These are phyloP conservation scores for Dictyophora rubrovolvata DNA, from an alignment of 768 basidiomycete genomes.

Conservation along the genomic window DNA sequence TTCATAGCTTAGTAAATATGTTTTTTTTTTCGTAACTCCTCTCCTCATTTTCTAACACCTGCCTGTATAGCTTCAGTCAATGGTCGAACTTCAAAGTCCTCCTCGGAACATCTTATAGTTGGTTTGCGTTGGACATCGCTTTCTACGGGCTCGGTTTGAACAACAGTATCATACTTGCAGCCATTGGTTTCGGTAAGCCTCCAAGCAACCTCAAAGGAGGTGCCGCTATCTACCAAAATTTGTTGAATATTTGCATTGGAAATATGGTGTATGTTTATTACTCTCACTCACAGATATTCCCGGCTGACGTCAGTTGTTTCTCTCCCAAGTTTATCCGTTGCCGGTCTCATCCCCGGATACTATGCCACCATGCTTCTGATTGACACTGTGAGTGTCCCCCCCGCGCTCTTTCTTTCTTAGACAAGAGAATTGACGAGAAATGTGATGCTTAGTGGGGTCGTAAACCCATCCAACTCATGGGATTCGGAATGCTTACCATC, in stretches of 20 bases:
- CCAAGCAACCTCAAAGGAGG: slow-evolving; percentile 19
- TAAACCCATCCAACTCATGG: slow-evolving; percentile 74
- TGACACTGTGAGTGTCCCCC: slow-evolving; percentile 28
- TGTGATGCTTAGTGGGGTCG: slow-evolving; percentile 48
- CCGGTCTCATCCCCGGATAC: slow-evolving; percentile 79
- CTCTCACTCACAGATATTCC: neutral
- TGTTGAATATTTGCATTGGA: slow-evolving; percentile 59
- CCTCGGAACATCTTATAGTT: slow-evolving; percentile 68
- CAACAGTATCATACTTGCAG: slow-evolving; percentile 62
- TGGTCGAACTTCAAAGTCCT: slow-evolving; percentile 76
- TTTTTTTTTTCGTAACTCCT: neutral
- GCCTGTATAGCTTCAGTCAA: slow-evolving; percentile 39
- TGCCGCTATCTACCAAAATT: slow-evolving; percentile 39
- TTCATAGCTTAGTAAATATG: slow-evolving; percentile 37
- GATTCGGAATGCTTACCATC: slow-evolving; percentile 56
- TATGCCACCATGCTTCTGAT: slow-evolving; percentile 54
- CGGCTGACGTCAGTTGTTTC: neutral
- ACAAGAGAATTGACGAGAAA: neutral
- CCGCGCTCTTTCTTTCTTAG: slow-evolving; percentile 11
- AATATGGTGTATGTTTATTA: slow-evolving; percentile 27
- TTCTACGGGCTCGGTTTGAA: slow-evolving; percentile 88
- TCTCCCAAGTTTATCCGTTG: slow-evolving; percentile 55
- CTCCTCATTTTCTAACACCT: slow-evolving; percentile 8
- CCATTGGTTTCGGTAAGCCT: slow-evolving; percentile 63
- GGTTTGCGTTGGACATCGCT: slow-evolving; percentile 86